These are phyloP conservation scores for Shiraia sp. DNA, from an alignment of 2,329 filamentous ascomycete species.

Conservation along the genomic window DNA sequence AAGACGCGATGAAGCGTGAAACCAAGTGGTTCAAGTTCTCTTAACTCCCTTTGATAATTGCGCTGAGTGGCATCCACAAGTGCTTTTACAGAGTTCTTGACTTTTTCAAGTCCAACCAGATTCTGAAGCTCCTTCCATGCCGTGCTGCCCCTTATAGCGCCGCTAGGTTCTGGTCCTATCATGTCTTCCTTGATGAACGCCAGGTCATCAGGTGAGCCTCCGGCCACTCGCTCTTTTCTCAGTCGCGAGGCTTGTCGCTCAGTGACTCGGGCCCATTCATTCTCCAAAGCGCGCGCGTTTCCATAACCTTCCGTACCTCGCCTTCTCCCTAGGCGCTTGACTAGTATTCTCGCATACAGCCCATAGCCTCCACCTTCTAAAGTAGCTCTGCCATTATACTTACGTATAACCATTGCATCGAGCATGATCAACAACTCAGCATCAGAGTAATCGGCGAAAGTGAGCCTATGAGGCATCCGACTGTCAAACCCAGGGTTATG, in stretches of 20 bases:
- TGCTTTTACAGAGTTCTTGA: constrained; percentile 58
- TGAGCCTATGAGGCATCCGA: not conserved
- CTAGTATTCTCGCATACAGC: constrained; percentile 63
- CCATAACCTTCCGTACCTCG: constrained; percentile 68
- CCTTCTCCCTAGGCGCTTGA: constrained; percentile 60
- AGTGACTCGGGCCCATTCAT: constrained; percentile 52
- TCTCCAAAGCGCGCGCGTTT: constrained; percentile 67
- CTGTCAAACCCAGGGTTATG: constrained; percentile 57
- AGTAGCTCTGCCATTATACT: constrained; percentile 57
- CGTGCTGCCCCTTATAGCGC: constrained; percentile 52
- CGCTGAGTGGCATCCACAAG: not conserved
- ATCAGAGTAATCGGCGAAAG: constrained; percentile 58
- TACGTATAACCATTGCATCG: constrained; percentile 53
- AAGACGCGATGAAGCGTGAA: constrained; percentile 69
- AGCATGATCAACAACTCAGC: constrained; percentile 65
- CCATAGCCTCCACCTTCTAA: constrained; percentile 61
- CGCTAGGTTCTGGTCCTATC: constrained; percentile 65
- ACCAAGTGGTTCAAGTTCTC: constrained; percentile 59
- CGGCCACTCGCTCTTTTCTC: constrained; percentile 51
- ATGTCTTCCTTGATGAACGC: constrained; percentile 66
- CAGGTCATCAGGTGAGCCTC: constrained; percentile 56
- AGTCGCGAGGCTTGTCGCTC: constrained; percentile 59
- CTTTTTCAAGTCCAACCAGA: constrained; percentile 54
- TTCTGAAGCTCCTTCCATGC: constrained; percentile 54
- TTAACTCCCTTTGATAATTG: constrained; percentile 67